A percentile compares a stretch with the other conserved stretches of the same genome.
phyloP scores from a whole-genome alignment of 2,329 filamentous ascomycete genomes.

The Knufia fluminis region DNA sequence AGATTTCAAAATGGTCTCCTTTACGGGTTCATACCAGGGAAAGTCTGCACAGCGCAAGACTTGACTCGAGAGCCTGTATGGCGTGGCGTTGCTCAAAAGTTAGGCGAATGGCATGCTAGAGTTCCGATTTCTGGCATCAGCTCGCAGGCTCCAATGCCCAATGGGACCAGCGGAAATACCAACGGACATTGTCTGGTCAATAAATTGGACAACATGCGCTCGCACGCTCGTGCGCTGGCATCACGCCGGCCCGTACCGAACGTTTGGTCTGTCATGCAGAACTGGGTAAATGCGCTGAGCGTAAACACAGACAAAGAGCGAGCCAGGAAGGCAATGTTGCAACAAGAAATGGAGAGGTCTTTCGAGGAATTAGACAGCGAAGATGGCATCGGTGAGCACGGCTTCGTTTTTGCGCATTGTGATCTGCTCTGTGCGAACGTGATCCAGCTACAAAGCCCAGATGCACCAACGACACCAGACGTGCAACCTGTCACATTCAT shows the following conservation, averaged over 20 bases:
- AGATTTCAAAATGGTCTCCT: conserved; percentile 94
- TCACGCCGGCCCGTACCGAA: conserved; percentile 69
- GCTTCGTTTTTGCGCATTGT: conserved; percentile 41
- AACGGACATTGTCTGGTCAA: conserved; percentile 46
- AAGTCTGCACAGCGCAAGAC: conserved; percentile 70
- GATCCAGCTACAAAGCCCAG: conserved; percentile 57
- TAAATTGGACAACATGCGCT: conserved; percentile 1
- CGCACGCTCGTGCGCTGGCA: conserved; percentile 36
- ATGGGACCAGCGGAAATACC: conserved; percentile 11
- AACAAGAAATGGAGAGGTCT: conserved; percentile 64
- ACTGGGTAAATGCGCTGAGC: conserved; percentile 85
- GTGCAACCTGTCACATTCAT: conserved; percentile 68
- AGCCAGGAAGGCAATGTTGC: conserved; percentile 57
- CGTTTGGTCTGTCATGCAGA: conserved; percentile 90
- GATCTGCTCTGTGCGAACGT: conserved; percentile 95
- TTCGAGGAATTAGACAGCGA: conserved; percentile 64
- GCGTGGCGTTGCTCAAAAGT: conserved; percentile 68
- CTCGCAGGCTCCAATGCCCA: conserved; percentile 14
- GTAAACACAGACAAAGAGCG: conserved; percentile 60
- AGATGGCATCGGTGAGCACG: conserved; percentile 64
- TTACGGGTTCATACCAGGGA: conserved; percentile 80
- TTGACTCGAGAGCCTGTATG: conserved; percentile 67
- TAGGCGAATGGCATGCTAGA: conserved; percentile 87
- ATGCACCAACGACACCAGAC: conserved; percentile 29
- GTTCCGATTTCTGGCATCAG: conserved; percentile 46